Base-by-base conservation (phyloP, 2,329 filamentous ascomycete species). In the Neofusicoccum ribis region DNA sequence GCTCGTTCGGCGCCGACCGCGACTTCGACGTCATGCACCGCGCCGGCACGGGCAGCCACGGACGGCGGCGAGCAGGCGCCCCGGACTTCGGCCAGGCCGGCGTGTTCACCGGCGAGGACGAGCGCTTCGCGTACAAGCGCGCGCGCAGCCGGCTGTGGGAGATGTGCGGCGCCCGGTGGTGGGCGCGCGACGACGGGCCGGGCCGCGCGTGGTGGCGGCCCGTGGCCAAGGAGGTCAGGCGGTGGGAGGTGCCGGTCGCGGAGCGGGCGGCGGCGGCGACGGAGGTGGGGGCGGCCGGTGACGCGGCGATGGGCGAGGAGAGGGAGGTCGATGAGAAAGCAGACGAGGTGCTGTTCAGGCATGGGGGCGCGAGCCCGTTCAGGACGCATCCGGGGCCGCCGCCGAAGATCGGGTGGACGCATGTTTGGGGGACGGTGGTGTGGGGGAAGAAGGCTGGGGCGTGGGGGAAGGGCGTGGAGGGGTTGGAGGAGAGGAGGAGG, bases 111-210 rank as follows among this genome's bases (percentile, higher is more conserved):
- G 91, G 91, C 12, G 90, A 93, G 73, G 91, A 94, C 74, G 91
- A 94, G 75, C 83, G 87, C 12, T 95, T 95, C 73, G 91, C 91
- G 0, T 93, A 92, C 70, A 91, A 91, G 76, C 83, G 91, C 27
- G 91, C 91, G 1, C 83, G 87, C 49, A 91, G 89, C 69, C 81
- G 91, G n/a, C 79, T 95, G 3, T 95, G 91, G 91, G 91, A 95
- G 78, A 87, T 95, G 73, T 94, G 91, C 75, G 87, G 90, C 17
- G 82, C 81, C 43, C 81, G 84, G 67, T 94, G 91, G 91, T 91
- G 92, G 79, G 83, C 83, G 2, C 79, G 90, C 52, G 80, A 78
- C 3, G 85, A 84, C 3, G 82, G 77, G 14, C 5, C 9, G 37
- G 37, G 37, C 5, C 9, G 14, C 3, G 37, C 39, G 7, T 93